Evolutionary conservation across 192 early-diverging fungal genomes (phyloP).

Genomic region (Coemansia sp.): DNA sequence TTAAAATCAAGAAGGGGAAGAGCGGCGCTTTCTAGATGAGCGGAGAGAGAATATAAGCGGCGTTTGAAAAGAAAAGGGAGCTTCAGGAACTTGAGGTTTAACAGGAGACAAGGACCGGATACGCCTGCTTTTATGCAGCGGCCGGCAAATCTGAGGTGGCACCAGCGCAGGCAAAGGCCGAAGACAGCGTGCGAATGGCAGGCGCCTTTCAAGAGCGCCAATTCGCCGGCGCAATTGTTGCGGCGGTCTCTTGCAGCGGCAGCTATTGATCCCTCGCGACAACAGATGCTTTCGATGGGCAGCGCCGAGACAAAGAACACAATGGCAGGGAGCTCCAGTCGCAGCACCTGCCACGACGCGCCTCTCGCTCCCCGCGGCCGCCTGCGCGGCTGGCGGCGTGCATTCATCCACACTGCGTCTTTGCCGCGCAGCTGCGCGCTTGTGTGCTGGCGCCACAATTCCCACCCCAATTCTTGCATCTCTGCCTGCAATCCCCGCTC

Average conservation of each 20-base stretch:
- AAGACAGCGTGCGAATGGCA: constrained; percentile 1
- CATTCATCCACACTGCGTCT: constrained; percentile 7
- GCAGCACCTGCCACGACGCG: constrained; percentile 16
- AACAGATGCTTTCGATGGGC: constrained; percentile 1
- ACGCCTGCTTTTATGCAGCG: neutral
- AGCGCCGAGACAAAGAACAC: constrained; percentile 1
- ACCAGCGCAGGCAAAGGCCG: neutral
- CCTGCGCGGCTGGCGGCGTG: constrained; percentile 1
- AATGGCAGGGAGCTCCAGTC: constrained; percentile 4
- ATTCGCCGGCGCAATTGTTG: neutral
- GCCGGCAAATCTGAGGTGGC: no score
- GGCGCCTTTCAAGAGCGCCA: neutral
- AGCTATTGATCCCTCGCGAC: constrained; percentile 10
- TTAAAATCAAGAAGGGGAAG: neutral
- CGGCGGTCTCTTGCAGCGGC: constrained; percentile 1
- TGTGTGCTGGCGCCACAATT: constrained; percentile 14
- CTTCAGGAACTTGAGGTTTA: neutral
- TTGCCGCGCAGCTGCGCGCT: constrained; percentile 25
- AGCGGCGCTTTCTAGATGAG: neutral
- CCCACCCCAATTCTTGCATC: constrained; percentile 14
- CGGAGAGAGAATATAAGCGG: neutral
- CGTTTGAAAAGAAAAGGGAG: constrained; percentile 1
- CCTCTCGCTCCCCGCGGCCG: constrained; percentile 9
- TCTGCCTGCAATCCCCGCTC: constrained; percentile 10
- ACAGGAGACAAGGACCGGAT: neutral